Evolutionary conservation across 352 stramenopile genomes (phyloP).

Genomic region (Pythium diclinum): DNA sequence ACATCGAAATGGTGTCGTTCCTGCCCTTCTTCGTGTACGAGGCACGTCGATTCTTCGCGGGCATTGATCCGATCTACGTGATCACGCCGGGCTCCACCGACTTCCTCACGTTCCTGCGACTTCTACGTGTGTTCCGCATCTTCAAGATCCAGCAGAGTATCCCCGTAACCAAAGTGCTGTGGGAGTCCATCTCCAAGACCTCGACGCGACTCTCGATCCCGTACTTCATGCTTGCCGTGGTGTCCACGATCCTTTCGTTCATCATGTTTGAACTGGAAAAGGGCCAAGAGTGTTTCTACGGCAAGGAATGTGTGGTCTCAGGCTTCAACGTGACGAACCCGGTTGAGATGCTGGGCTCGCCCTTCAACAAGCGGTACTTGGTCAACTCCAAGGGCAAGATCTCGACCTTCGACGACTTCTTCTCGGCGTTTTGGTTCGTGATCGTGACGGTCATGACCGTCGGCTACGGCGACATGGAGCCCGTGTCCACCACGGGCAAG

Average conservation of each 20-base stretch:
- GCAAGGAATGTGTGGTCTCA: constrained; percentile 53
- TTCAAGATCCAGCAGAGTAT: constrained; percentile 83
- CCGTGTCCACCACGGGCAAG: constrained; percentile 59
- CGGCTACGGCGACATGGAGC: constrained; percentile 77
- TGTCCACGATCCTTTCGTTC: constrained; percentile 72
- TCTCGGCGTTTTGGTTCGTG: constrained; percentile 84
- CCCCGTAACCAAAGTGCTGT: constrained; percentile 70
- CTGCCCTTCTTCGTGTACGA: constrained; percentile 68
- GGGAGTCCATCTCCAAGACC: constrained; percentile 81
- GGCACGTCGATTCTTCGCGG: constrained; percentile 33
- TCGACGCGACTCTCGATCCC: constrained; percentile 68
- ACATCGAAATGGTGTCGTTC: constrained; percentile 66
- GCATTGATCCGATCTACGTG: constrained; percentile 50
- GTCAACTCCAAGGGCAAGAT: constrained; percentile 68
- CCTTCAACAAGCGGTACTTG: constrained; percentile 63
- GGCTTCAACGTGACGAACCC: constrained; percentile 62
- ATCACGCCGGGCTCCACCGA: constrained; percentile 64
- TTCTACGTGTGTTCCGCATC: constrained; percentile 62
- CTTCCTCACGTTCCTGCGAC: constrained; percentile 52
- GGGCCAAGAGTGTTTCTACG: constrained; percentile 74
- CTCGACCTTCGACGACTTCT: constrained; percentile 76
- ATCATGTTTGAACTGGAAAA: constrained; percentile 82
- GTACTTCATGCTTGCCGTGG: constrained; percentile 78
- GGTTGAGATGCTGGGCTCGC: constrained; percentile 42
- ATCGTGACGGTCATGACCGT: constrained; percentile 74